phyloP scores from a whole-genome alignment of 208 protist genomes.

The Naegleria gruberi region DNA sequence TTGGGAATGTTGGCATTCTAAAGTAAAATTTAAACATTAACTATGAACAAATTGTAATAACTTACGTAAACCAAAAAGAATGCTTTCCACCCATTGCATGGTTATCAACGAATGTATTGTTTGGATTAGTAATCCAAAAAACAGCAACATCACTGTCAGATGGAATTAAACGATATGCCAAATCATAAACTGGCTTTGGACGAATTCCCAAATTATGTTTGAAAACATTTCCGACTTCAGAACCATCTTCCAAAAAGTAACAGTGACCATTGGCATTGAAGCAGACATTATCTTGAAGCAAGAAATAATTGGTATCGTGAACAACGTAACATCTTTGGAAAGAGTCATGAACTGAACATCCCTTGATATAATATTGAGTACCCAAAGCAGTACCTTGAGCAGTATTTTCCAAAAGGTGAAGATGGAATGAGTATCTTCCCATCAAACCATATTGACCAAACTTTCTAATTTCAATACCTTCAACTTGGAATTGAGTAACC shows the following conservation, averaged over 20 bases:
- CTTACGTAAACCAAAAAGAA: slow-evolving; percentile 3
- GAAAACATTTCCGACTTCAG: neutral
- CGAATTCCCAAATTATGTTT: neutral
- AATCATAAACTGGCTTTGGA: neutral
- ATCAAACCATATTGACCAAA: neutral
- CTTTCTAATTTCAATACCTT: neutral
- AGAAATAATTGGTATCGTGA: neutral
- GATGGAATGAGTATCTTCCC: neutral
- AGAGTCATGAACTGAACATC: neutral
- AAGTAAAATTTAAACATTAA: too few relatives aligned
- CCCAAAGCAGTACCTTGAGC: too few relatives aligned
- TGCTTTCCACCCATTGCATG: neutral
- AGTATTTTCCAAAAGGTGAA: neutral
- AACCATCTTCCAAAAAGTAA: slow-evolving; percentile 11
- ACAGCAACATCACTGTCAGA: neutral
- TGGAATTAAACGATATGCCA: neutral
- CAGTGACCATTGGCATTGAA: neutral
- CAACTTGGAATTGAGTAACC: neutral
- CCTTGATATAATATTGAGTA: neutral
- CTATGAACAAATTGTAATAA: neutral
- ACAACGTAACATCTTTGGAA: neutral
- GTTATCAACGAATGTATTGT: neutral
- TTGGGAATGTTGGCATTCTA: neutral
- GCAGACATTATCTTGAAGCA: neutral
- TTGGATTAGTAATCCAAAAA: slow-evolving; percentile 9